Evolutionary conservation across 352 stramenopile species (phyloP).

Genomic region (Peronospora destructor): DNA sequence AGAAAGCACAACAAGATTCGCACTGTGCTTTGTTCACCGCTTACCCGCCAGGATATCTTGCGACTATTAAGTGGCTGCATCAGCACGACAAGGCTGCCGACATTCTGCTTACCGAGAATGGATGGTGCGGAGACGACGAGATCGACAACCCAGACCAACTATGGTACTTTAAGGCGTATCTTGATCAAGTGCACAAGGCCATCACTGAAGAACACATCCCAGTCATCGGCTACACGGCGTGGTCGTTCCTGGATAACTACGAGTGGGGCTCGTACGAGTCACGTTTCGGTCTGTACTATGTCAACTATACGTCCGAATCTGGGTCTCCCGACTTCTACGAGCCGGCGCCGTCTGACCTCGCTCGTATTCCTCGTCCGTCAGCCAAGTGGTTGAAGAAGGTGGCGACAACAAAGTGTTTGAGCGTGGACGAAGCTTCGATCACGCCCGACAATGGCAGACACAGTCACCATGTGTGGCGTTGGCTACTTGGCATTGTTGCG

Average conservation of each 20-base stretch:
- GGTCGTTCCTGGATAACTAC: conserved; percentile 26
- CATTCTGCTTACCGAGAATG: conserved; percentile 53
- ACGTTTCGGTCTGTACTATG: conserved; percentile 45
- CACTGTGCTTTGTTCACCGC: conserved; percentile 40
- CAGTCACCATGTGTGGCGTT: conserved; percentile 22
- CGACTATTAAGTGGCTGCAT: conserved; percentile 47
- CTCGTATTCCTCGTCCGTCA: conserved; percentile 29
- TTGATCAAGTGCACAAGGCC: conserved; percentile 33
- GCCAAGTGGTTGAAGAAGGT: conserved; percentile 31
- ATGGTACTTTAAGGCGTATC: conserved; percentile 29
- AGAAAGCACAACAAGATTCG: background rate
- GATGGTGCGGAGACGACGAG: conserved; percentile 44
- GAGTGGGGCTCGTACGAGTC: conserved; percentile 30
- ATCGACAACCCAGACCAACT: conserved; percentile 41
- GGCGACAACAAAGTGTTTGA: conserved; percentile 21
- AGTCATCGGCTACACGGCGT: conserved; percentile 18
- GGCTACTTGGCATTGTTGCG: conserved; percentile 23
- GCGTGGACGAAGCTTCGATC: conserved; percentile 6
- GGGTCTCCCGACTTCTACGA: conserved; percentile 17
- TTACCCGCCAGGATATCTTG: conserved; percentile 47
- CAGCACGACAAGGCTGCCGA: conserved; percentile 30
- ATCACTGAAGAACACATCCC: conserved; percentile 20
- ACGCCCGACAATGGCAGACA: conserved; percentile 4
- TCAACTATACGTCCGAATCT: conserved; percentile 36
- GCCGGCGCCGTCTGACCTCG: conserved; percentile 21